Conservation (phyloP, 495 filamentous ascomycete genomes). For the Hypomontagnella submonticulosa region DNA sequence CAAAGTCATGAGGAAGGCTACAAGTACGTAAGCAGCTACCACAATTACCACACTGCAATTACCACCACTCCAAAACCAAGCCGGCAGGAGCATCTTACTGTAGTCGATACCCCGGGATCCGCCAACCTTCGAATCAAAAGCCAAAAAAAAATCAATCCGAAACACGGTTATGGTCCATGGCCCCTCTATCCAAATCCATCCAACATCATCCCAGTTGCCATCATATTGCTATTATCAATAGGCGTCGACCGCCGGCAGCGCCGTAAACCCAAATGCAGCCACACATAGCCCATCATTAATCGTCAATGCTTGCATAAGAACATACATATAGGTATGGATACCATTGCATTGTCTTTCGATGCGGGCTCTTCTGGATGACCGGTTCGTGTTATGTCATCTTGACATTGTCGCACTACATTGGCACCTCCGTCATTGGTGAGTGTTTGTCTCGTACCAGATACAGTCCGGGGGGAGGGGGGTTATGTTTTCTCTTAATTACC, state of each 20-base stretch:
- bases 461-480: no score
- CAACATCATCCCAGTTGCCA: not conserved
- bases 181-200: slow-evolving; percentile 2
- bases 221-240: not conserved
- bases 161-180: slow-evolving; percentile 16
- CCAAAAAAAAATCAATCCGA: slow-evolving; percentile 29
- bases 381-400: slow-evolving; percentile 27
- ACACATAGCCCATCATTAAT: slow-evolving; percentile 5
- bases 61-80: slow-evolving; percentile 3
- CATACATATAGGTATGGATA: not conserved
- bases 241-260: slow-evolving; percentile 19
- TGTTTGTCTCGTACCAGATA: no score
- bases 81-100: not conserved
- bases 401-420: slow-evolving; percentile 26
- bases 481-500: not conserved
- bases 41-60: no score
- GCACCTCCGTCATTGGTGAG: not conserved
- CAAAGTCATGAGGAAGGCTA: no score
- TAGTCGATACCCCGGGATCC: not conserved
- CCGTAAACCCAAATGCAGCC: slow-evolving; percentile 28
- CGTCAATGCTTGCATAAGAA: slow-evolving; percentile 12
- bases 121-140: slow-evolving; percentile 4
- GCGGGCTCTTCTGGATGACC: slow-evolving; percentile 12
- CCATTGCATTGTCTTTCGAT: not conserved
- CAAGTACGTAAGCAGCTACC: not conserved